phyloP scores from a whole-genome alignment of 106 monocot species.

The Xerophyta viscosa region DNA sequence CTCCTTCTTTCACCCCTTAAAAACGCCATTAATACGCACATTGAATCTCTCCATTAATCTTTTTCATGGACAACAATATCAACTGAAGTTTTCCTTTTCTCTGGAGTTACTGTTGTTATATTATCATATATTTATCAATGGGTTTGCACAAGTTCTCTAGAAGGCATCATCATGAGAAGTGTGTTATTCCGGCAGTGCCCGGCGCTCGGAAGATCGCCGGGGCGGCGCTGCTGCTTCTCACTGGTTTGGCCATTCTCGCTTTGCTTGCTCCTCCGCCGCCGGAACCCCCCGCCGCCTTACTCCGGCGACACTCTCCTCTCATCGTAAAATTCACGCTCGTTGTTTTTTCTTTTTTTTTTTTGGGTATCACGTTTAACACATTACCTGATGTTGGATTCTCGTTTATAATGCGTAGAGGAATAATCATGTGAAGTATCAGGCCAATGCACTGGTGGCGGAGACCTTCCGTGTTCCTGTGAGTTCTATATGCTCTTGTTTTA shows the following conservation, averaged over 20 bases:
- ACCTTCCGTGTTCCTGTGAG: conserved; percentile 31
- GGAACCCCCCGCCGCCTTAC: conserved; percentile 22
- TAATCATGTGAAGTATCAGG: neutral
- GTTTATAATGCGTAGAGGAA: neutral
- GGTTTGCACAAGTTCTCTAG: too few relatives aligned
- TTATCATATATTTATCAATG: too few relatives aligned
- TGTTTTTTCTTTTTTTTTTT: neutral
- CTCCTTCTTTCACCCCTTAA: too few relatives aligned
- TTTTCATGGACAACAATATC: conserved; percentile 15
- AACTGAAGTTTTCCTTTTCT: conserved; percentile 18
- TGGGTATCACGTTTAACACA: neutral
- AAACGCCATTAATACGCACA: too few relatives aligned
- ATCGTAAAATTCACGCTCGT: neutral
- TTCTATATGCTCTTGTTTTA: neutral
- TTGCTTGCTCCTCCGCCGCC: conserved; percentile 38
- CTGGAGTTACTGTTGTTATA: conserved; percentile 40
- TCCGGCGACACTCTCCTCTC: neutral
- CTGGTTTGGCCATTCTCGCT: conserved; percentile 31
- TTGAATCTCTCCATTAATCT: too few relatives aligned
- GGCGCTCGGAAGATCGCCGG: conserved; percentile 12
- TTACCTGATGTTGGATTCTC: neutral
- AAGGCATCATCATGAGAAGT: conserved; percentile 18
- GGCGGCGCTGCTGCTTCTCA: conserved; percentile 25
- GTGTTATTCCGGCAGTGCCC: conserved; percentile 19
- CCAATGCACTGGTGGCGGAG: conserved; percentile 5